Conservation (phyloP, 1,139 yeast genomes). For the Yamadazyma sp. region DNA sequence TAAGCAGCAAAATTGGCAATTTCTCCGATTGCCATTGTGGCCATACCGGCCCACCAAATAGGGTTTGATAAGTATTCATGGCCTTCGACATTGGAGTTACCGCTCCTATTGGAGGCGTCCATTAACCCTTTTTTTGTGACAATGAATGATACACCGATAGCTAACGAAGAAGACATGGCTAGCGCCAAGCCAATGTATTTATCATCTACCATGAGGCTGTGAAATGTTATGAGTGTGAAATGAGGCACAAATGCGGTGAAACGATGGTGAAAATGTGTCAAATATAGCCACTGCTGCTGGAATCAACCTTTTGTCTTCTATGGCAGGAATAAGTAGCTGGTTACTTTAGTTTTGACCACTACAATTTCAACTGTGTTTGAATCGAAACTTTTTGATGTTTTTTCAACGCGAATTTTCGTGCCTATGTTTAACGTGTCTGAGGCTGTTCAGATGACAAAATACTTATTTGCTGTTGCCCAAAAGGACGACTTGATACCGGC, state of each 20-base stretch:
- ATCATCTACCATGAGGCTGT: slow-evolving; percentile 53
- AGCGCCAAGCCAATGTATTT: slow-evolving; percentile 87
- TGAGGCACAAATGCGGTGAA: background rate
- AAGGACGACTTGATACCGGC: too few relatives aligned
- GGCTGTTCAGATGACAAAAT: too few relatives aligned
- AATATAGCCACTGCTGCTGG: too few relatives aligned
- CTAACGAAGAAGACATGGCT: slow-evolving; percentile 85
- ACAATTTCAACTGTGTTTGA: background rate
- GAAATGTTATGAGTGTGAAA: background rate
- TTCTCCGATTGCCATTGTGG: slow-evolving; percentile 90
- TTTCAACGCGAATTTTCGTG: slow-evolving; percentile 1
- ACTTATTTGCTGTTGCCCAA: too few relatives aligned
- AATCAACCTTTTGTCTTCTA: too few relatives aligned
- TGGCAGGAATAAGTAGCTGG: too few relatives aligned
- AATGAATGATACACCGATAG: slow-evolving; percentile 88
- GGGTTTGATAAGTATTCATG: slow-evolving; percentile 79
- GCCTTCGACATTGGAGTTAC: slow-evolving; percentile 63
- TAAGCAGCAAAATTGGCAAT: slow-evolving; percentile 93
- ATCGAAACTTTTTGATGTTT: slow-evolving; percentile 1
- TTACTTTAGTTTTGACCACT: background rate
- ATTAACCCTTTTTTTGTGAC: slow-evolving; percentile 85
- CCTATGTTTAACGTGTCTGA: background rate
- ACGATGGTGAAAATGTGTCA: background rate
- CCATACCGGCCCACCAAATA: slow-evolving; percentile 94
- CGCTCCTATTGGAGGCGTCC: slow-evolving; percentile 66